Conservation (phyloP, 2,329 filamentous ascomycete species). For the Aspergillus pseudoglaucus region DNA sequence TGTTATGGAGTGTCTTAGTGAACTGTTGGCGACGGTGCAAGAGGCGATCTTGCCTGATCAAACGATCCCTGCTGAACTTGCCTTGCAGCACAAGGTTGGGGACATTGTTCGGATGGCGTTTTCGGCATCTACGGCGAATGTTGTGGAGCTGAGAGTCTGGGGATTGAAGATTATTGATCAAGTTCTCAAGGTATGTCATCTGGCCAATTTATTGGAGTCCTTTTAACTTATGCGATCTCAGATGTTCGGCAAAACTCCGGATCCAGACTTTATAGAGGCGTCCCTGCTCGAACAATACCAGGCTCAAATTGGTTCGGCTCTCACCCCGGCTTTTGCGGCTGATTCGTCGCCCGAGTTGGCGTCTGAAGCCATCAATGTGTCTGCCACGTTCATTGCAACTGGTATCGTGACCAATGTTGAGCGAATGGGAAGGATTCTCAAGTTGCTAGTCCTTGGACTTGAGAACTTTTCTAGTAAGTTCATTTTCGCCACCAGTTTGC, state of each 20-base stretch:
- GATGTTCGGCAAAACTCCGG: constrained; percentile 91
- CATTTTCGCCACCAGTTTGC: neutral
- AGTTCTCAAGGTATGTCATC: constrained; percentile 59
- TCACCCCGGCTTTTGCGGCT: constrained; percentile 90
- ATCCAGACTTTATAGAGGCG: constrained; percentile 96
- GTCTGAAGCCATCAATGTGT: constrained; percentile 93
- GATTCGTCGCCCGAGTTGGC: constrained; percentile 95
- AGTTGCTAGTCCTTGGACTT: constrained; percentile 80
- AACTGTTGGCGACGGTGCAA: constrained; percentile 70
- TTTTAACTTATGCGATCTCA: constrained; percentile 15
- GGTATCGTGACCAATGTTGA: constrained; percentile 97
- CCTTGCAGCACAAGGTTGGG: constrained; percentile 74
- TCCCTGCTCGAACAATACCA: constrained; percentile 97
- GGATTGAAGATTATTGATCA: constrained; percentile 91
- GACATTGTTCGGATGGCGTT: constrained; percentile 97
- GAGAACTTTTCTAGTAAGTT: constrained; percentile 74
- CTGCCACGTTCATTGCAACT: constrained; percentile 94
- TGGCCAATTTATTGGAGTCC: neutral
- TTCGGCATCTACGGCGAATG: constrained; percentile 89
- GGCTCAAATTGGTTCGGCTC: constrained; percentile 91
- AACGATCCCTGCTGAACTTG: constrained; percentile 68
- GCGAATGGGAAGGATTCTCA: constrained; percentile 96
- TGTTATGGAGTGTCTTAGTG: constrained; percentile 79
- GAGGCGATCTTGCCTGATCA: constrained; percentile 74
- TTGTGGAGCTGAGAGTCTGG: constrained; percentile 82